phyloP scores from a whole-genome alignment of 176 grass and related monocot genomes.

The Aegilops umbellulata region DNA sequence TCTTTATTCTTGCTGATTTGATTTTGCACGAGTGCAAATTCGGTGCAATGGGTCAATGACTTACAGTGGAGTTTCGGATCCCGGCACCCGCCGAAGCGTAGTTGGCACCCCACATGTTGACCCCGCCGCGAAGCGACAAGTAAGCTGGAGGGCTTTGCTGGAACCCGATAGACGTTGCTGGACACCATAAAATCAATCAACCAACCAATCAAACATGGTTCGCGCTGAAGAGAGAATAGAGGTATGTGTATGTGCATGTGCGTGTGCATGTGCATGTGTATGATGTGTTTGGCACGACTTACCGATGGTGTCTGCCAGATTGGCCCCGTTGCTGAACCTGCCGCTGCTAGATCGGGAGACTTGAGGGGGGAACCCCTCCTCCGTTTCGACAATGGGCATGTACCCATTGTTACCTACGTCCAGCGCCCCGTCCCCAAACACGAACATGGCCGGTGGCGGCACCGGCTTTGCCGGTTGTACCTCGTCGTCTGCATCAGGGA shows the following conservation, averaged over 20 bases:
- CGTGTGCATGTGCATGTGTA: neutral
- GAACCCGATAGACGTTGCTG: conserved; percentile 26
- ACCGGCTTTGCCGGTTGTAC: neutral
- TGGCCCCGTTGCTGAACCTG: neutral
- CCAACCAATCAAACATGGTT: no score
- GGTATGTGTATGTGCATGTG: no score
- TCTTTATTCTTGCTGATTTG: no score
- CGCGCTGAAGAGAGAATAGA: no score
- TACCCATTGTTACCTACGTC: conserved; percentile 45
- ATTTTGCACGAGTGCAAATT: no score
- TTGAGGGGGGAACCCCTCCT: no score
- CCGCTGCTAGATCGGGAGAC: neutral
- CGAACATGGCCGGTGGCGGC: neutral
- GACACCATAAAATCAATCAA: no score
- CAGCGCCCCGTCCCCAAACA: conserved; percentile 29
- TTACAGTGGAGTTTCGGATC: neutral
- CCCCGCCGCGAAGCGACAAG: neutral
- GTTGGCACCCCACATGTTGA: neutral
- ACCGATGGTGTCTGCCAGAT: conserved; percentile 37
- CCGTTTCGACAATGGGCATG: neutral
- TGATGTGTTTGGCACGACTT: no score
- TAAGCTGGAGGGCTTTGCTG: conserved; percentile 32
- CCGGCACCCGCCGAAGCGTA: neutral
- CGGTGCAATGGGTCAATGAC: neutral
- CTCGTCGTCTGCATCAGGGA: no score